These are phyloP conservation scores for Ulota crispa DNA, from an alignment of 225 moss, liverwort and hornwort species.

Conservation along the genomic window DNA sequence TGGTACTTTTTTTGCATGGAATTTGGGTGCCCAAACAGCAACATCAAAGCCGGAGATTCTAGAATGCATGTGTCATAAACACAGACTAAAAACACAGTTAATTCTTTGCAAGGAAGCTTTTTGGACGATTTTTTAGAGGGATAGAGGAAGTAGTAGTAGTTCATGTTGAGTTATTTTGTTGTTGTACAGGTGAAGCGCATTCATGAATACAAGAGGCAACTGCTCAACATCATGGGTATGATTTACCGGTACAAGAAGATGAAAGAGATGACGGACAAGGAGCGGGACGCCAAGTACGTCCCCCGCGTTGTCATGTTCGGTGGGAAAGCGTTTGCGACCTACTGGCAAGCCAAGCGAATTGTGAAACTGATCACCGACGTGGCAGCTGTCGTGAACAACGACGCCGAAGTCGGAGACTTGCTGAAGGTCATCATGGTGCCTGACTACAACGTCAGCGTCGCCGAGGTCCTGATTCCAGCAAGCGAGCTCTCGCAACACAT, in stretches of 20 bases:
- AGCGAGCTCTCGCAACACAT: conserved; percentile 96
- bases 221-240: conserved; percentile 90
- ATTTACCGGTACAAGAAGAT: conserved; percentile 88
- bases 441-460: conserved; percentile 93
- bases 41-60: no score
- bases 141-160: no score
- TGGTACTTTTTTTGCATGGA: no score
- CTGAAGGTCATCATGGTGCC: conserved; percentile 98
- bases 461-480: conserved; percentile 96
- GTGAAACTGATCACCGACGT: conserved; percentile 91
- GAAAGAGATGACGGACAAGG: conserved; percentile 79
- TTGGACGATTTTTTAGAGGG: no score
- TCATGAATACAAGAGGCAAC: conserved; percentile 95
- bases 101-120: no score
- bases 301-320: conserved; percentile 97
- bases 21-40: no score
- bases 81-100: no score
- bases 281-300: conserved; percentile 72
- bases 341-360: conserved; percentile 90
- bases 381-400: conserved; percentile 76
- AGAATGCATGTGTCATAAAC: no score
- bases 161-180: no score
- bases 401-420: conserved; percentile 84
- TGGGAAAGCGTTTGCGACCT: conserved; percentile 96
- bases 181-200: conserved; percentile 84